Evolutionary conservation across 345 rosid species (phyloP), one percentile per base, ranked within the genome.

Genomic region (Ceriops decandra): DNA sequence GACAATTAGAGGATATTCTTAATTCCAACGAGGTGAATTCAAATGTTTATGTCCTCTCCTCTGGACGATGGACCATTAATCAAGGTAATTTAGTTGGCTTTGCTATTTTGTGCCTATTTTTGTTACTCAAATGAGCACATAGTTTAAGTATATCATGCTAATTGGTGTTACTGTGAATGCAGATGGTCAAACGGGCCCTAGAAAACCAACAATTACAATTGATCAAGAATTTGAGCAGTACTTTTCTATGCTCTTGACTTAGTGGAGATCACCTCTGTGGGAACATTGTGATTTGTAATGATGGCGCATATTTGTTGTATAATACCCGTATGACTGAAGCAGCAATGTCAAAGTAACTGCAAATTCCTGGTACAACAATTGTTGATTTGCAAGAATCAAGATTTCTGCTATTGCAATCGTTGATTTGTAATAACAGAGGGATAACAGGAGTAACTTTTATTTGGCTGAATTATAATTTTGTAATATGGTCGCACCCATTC

Each of bases 191-290:
- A 51, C 72, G 38, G 72, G 15, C n/a, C 36, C 58, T 26, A 78
- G 86, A 73, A 88, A 85, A 73, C 97, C 91, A 5, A 93, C 96
- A 13, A 93, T 90, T 67, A 93, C 96, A 10, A 93, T 90, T 69
- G 98, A 93, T 83, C 89, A 84, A 82, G 98, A 93, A 72, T 90
- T 90, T 38, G 97, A 93, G 83, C 83, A 87, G 77, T 87, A 89
- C 73, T 93, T 93, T 80, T 89, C 98, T n/a, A 78, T 1, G 69
- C 86, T 93, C 54, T 85, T 90, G 96, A 72, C 91, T 63, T 88
- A 82, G 84, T 24, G 17, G 74, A 28, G 33, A 46, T 17, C 5
- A 20, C 36, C 30, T 38, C 1, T n/a, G 5, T 21, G n/a, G 27
- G 36, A 20, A 27, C 57, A 31, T 47, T 31, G 49, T 22, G 27